Evolutionary conservation across 75 land plant species (phyloP).

Genomic region (Gnetum montanum): DNA sequence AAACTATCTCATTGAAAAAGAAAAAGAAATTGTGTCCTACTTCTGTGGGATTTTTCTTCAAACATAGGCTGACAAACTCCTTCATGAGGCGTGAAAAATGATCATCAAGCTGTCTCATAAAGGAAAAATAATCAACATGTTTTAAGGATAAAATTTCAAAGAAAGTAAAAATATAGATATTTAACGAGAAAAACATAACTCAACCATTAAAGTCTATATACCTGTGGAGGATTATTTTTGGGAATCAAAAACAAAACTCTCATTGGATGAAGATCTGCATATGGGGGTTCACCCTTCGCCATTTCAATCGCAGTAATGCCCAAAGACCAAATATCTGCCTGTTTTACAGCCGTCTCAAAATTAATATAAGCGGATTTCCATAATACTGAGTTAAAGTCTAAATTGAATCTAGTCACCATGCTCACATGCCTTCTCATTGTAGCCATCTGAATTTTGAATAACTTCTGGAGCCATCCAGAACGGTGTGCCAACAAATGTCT

Average conservation of each 20-base stretch:
- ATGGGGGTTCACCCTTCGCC: constrained; percentile 99
- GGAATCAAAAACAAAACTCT: constrained; percentile 96
- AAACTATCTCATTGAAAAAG: too few species aligned
- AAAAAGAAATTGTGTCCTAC: too few species aligned
- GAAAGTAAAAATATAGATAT: not conserved
- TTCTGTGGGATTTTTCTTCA: constrained; percentile 89
- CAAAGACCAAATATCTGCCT: constrained; percentile 99
- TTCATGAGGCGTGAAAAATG: constrained; percentile 95
- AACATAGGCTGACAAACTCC: constrained; percentile 86
- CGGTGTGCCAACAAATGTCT: constrained; percentile 99
- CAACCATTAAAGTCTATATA: constrained; percentile 12
- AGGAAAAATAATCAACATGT: not conserved
- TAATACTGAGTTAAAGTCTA: too few species aligned
- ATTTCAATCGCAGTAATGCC: constrained; percentile 98
- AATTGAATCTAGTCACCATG: not conserved
- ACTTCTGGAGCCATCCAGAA: constrained; percentile 99
- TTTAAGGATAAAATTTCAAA: too few species aligned
- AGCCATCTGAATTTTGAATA: constrained; percentile 95
- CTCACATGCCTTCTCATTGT: constrained; percentile 87
- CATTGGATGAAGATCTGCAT: constrained; percentile 99
- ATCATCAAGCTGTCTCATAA: constrained; percentile 78
- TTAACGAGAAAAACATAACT: not conserved
- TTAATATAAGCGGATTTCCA: not conserved
- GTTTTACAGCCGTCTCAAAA: constrained; percentile 14
- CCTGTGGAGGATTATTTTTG: constrained; percentile 97